A percentile compares a stretch with the other conserved stretches of the same genome.
These are phyloP conservation scores for Epichloe sylvatica DNA, from an alignment of 2,329 filamentous ascomycete species.

Conservation along the genomic window DNA sequence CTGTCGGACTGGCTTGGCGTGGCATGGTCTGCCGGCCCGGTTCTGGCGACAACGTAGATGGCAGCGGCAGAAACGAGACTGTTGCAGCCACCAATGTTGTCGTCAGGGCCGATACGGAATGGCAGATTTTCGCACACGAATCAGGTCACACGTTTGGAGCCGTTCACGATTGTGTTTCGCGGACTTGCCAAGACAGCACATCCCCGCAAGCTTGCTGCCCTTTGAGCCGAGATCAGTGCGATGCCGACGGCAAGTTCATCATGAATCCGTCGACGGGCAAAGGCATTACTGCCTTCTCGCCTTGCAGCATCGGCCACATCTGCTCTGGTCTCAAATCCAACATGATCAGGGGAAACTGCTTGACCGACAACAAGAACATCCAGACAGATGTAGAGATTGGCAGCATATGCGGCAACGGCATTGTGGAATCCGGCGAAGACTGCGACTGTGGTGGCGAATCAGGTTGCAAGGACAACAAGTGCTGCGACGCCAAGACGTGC, in stretches of 20 bases:
- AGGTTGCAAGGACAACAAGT: slow-evolving; percentile 60
- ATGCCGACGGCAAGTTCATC: slow-evolving; percentile 68
- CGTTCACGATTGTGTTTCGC: slow-evolving; percentile 73
- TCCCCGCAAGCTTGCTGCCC: slow-evolving; percentile 60
- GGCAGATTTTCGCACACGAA: slow-evolving; percentile 94
- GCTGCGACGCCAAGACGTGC: slow-evolving; percentile 79
- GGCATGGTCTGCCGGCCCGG: slow-evolving; percentile 64
- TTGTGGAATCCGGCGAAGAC: slow-evolving; percentile 86
- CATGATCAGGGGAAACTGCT: slow-evolving; percentile 52
- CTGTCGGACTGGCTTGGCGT: slow-evolving; percentile 86
- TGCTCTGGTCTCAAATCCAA: slow-evolving; percentile 73
- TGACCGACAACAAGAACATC: slow-evolving; percentile 76
- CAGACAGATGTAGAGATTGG: slow-evolving; percentile 69
- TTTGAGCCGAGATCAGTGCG: slow-evolving; percentile 49
- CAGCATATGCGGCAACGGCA: slow-evolving; percentile 87
- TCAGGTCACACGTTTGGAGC: slow-evolving; percentile 90
- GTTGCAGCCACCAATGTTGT: slow-evolving; percentile 84
- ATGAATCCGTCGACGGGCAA: slow-evolving; percentile 85
- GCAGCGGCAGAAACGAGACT: slow-evolving; percentile 46
- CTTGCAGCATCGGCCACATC: slow-evolving; percentile 84
- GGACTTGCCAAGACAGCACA: slow-evolving; percentile 52
- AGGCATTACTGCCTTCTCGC: slow-evolving; percentile 66
- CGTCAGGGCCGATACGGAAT: slow-evolving; percentile 67
- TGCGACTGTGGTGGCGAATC: slow-evolving; percentile 80
- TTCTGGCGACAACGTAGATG: slow-evolving; percentile 36